phyloP scores from a whole-genome alignment of 2,329 filamentous ascomycete species.

The Penicillium psychrosexuale region DNA sequence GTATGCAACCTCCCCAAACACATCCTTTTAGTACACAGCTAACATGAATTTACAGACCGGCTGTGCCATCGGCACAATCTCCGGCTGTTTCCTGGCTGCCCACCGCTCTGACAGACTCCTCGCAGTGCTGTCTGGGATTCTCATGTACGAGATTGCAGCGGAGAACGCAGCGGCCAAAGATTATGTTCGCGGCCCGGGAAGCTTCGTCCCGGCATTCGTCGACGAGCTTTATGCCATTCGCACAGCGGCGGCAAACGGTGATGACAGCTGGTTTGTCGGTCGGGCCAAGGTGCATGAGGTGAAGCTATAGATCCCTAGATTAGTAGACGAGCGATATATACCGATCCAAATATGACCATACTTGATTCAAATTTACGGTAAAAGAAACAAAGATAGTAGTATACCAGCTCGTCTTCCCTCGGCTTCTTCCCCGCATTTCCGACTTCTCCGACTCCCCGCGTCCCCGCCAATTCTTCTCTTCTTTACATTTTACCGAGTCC shows the following conservation, averaged over 20 bases:
- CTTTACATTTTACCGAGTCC: neutral
- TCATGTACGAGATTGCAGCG: constrained; percentile 76
- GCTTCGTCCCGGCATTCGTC: constrained; percentile 80
- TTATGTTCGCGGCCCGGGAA: constrained; percentile 74
- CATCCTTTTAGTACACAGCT: neutral
- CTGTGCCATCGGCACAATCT: constrained; percentile 77
- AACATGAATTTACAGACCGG: constrained; percentile 53
- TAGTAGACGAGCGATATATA: neutral
- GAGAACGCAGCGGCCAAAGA: constrained; percentile 59
- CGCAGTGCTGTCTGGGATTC: constrained; percentile 67
- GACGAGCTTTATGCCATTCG: constrained; percentile 60
- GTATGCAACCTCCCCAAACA: constrained; percentile 24
- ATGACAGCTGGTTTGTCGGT: constrained; percentile 35
- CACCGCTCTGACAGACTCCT: constrained; percentile 63
- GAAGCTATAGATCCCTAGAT: constrained; percentile 20
- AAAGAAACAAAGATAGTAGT: neutral
- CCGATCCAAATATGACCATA: neutral
- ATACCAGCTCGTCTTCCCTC: constrained; percentile 8
- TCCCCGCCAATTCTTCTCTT: neutral
- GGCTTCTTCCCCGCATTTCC: constrained; percentile 19
- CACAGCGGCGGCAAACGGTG: constrained; percentile 32
- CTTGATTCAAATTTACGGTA: neutral
- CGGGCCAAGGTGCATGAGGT: constrained; percentile 39
- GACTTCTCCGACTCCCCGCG: constrained; percentile 10
- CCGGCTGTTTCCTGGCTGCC: constrained; percentile 71